Conservation (phyloP, 2,329 filamentous ascomycete species). For the Ciborinia camelliae region DNA sequence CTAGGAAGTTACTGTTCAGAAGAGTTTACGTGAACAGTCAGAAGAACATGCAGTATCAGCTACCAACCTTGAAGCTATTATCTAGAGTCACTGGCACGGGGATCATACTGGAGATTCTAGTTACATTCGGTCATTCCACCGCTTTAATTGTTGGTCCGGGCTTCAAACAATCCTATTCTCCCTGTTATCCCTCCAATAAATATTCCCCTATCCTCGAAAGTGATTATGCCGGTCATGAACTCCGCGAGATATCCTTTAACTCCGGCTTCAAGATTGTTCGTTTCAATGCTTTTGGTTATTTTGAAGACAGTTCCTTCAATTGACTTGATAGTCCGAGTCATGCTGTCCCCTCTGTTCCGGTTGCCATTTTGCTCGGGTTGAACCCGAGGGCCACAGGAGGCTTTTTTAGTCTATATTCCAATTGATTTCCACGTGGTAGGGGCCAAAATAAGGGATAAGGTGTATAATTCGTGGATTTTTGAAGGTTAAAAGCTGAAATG, state of each 20-base stretch:
- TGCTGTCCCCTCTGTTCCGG: too few species aligned
- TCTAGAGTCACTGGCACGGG: constrained; percentile 41
- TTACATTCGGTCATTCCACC: constrained; percentile 42
- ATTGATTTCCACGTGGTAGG: too few species aligned
- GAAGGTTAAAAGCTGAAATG: too few species aligned
- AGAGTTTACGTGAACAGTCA: constrained; percentile 44
- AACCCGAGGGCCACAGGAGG: too few species aligned
- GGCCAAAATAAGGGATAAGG: too few species aligned
- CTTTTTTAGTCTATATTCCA: too few species aligned
- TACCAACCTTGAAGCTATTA: constrained; percentile 38
- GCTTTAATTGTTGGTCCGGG: constrained; percentile 48
- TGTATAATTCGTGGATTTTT: too few species aligned
- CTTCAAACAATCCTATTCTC: constrained; percentile 42
- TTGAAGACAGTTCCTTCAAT: constrained; percentile 55
- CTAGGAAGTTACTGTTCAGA: constrained; percentile 41
- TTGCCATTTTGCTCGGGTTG: too few species aligned
- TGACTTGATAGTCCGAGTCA: constrained; percentile 45
- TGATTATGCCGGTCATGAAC: constrained; percentile 41
- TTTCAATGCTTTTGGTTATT: constrained; percentile 51
- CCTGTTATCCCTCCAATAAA: constrained; percentile 44
- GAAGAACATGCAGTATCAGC: constrained; percentile 39
- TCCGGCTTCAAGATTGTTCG: constrained; percentile 43
- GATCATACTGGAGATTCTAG: constrained; percentile 45
- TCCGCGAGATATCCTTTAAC: constrained; percentile 38
- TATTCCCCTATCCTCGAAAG: constrained; percentile 41